Percentiles rank a stretch among this genome's conserved stretches.
Evolutionary conservation across 2,329 filamentous ascomycete genomes (phyloP).

Genomic region (Westerdykella aurantiaca): DNA sequence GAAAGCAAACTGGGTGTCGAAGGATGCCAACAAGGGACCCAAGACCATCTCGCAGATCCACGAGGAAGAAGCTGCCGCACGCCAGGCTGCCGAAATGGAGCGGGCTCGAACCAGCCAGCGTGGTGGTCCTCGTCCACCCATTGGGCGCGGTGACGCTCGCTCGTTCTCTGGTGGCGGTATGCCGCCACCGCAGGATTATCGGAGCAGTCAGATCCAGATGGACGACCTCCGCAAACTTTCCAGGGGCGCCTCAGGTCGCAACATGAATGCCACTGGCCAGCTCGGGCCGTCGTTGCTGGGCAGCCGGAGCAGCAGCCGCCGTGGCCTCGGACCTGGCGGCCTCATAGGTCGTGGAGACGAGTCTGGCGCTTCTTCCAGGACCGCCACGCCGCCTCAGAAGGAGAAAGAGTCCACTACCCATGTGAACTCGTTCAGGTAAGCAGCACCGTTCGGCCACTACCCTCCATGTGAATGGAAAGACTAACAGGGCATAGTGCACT

Average conservation of each 20-base stretch:
- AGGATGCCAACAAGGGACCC: constrained; percentile 87
- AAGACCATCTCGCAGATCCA: constrained; percentile 95
- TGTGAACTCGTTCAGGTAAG: constrained; percentile 89
- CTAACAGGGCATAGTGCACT: constrained; percentile 44
- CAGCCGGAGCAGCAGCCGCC: constrained; percentile 79
- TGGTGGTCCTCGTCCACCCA: constrained; percentile 61
- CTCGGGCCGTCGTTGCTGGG: constrained; percentile 86
- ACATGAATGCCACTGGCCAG: constrained; percentile 49
- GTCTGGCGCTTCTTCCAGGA: constrained; percentile 81
- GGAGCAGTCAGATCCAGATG: constrained; percentile 77
- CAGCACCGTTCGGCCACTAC: not conserved
- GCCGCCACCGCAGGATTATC: constrained; percentile 63
- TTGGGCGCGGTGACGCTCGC: constrained; percentile 81
- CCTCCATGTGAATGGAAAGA: not conserved
- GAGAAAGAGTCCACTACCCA: constrained; percentile 60
- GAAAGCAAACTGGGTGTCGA: constrained; percentile 70
- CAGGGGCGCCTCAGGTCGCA: constrained; percentile 54
- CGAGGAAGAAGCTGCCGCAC: constrained; percentile 70
- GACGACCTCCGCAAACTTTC: constrained; percentile 83
- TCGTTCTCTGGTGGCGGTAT: constrained; percentile 70
- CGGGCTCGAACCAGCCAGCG: constrained; percentile 55
- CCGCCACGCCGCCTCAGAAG: constrained; percentile 73
- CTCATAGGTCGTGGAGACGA: constrained; percentile 72
- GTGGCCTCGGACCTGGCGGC: constrained; percentile 66
- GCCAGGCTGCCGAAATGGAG: constrained; percentile 72